Base-by-base conservation (phyloP, 345 rosid species). In the Jatropha curcas region DNA sequence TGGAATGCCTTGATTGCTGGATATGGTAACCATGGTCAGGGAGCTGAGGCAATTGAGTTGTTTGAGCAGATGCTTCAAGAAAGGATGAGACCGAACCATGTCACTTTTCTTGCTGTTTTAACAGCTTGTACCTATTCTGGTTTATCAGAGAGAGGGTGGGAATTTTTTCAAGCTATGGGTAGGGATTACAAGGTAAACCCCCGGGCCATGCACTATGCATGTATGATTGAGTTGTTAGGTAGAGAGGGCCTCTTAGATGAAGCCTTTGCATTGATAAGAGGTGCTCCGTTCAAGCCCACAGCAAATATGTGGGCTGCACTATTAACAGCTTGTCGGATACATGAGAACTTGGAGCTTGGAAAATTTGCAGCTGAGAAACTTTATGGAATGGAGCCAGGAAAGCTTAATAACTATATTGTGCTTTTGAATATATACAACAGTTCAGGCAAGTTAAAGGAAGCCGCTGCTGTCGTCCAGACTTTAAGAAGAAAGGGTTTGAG, bases 231-330 rank as follows among this genome's bases (percentile, higher is more conserved):
- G 77, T 60, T 91, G 30, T 71, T 89, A 71, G 97, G 98, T 68
- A 86, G 86, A 71, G 92, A 89, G 17, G 97, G 97, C 65, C 88
- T 82, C 56, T 59, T 93, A 73, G 97, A 93, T 62, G 94, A 93
- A 84, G 98, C 96, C 65, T 83, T 89, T 76, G 88, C 92, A 74
- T 82, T 92, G 68, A 84, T 94, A 50, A 77, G 84, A 77, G 70
- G 74, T 63, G 86, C 94, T 41, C 89, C 93, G 28, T 82, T 92
- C 74, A 76, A 84, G 80, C 88, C 94, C 13, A 92, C 94, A 0
- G 84, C 74, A 50, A 94, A 92, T 56, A 94, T 94, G 96, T 92
- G 98, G 98, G 96, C 92, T 73, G 96, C 98, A 20, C 81, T 92
- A 66, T 75, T 94, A 67, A 91, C 94, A 25, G 98, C 94, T 14